A percentile compares a stretch with the other conserved stretches of the same genome.
phyloP scores from a whole-genome alignment of 192 early-diverging fungal species.

The Podila horticola region DNA sequence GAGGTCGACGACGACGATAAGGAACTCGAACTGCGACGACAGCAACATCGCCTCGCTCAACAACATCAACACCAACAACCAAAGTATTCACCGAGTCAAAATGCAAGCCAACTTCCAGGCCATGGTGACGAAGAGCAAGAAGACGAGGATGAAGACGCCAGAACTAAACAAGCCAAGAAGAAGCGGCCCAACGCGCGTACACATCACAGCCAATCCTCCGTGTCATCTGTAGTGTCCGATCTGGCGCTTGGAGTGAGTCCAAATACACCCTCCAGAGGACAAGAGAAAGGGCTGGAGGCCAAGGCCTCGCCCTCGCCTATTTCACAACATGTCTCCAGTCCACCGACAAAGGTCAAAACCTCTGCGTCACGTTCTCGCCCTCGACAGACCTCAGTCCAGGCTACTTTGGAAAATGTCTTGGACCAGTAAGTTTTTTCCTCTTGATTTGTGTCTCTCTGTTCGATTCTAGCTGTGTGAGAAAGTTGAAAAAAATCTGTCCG shows the following conservation, averaged over 20 bases:
- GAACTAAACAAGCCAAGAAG: not conserved
- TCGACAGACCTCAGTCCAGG: conserved; percentile 5
- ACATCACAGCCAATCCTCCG: not conserved
- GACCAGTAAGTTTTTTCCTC: conserved; percentile 24
- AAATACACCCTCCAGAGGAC: too few species aligned
- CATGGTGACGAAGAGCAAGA: not conserved
- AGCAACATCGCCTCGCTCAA: too few species aligned
- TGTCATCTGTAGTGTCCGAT: too few species aligned
- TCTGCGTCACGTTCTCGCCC: not conserved
- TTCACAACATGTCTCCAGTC: not conserved
- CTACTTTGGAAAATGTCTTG: conserved; percentile 4
- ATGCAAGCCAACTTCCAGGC: too few species aligned
- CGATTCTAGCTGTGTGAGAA: too few species aligned
- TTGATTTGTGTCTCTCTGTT: too few species aligned
- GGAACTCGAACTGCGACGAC: not conserved
- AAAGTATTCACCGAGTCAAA: too few species aligned
- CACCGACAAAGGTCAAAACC: not conserved
- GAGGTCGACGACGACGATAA: conserved; percentile 43
- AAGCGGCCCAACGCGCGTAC: not conserved
- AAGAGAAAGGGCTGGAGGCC: too few species aligned
- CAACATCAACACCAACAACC: too few species aligned
- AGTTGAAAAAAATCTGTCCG: too few species aligned
- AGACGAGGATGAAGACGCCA: not conserved
- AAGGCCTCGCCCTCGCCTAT: not conserved
- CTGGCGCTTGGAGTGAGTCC: too few species aligned